These are phyloP conservation scores for Chalciporus sphaerocephalus DNA, from an alignment of 768 basidiomycete species.

Conservation along the genomic window DNA sequence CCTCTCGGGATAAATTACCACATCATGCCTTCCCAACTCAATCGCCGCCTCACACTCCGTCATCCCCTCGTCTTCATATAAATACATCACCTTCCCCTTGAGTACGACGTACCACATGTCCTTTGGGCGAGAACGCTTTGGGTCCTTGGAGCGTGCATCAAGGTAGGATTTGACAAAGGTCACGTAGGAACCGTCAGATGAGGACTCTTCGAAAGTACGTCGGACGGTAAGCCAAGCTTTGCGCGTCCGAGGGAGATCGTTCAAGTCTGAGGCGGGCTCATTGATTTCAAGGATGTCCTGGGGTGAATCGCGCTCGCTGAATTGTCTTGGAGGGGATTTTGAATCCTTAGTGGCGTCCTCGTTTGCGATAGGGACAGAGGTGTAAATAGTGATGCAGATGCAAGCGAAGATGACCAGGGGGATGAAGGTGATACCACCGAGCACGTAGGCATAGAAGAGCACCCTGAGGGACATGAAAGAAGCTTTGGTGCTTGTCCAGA, in stretches of 20 bases:
- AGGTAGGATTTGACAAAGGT: slow-evolving; percentile 76
- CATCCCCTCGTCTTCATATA: slow-evolving; percentile 92
- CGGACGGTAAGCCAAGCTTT: slow-evolving; percentile 84
- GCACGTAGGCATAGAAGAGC: slow-evolving; percentile 76
- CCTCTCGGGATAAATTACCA: slow-evolving; percentile 70
- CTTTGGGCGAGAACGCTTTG: slow-evolving; percentile 77
- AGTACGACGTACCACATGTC: slow-evolving; percentile 92
- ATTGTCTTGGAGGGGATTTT: slow-evolving; percentile 23
- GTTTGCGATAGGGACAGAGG: slow-evolving; percentile 76
- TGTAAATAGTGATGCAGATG: slow-evolving; percentile 68
- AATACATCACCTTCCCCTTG: slow-evolving; percentile 85
- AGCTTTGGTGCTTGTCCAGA: not conserved
- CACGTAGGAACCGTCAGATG: slow-evolving; percentile 66
- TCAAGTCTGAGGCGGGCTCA: slow-evolving; percentile 30
- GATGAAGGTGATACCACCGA: slow-evolving; percentile 88
- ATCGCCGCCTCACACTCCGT: slow-evolving; percentile 89
- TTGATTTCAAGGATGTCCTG: slow-evolving; percentile 25
- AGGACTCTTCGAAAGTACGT: slow-evolving; percentile 66
- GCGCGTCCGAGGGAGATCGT: slow-evolving; percentile 61
- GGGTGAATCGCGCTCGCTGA: slow-evolving; percentile 24
- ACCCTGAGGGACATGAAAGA: slow-evolving; percentile 61
- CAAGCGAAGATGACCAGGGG: slow-evolving; percentile 63
- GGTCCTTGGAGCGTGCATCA: slow-evolving; percentile 80
- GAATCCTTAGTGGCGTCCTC: slow-evolving; percentile 41
- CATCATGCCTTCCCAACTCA: slow-evolving; percentile 74